Percentiles rank a stretch among this genome's conserved stretches.
phyloP scores from a whole-genome alignment of 257 asterid species.

The Solanum pennellii region DNA sequence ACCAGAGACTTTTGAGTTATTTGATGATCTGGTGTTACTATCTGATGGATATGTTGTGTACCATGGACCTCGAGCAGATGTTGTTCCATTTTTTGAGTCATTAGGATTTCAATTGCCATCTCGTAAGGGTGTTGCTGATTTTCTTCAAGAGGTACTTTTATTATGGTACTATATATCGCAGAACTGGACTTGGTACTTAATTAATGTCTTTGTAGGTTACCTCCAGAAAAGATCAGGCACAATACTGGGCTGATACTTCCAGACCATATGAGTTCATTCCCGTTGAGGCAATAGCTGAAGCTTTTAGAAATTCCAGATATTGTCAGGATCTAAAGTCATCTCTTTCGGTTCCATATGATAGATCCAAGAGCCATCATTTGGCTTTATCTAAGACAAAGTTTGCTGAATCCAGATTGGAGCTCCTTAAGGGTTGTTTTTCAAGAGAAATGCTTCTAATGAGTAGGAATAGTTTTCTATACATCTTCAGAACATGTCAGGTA shows the following conservation, averaged over 20 bases:
- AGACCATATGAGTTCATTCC: constrained; percentile 59
- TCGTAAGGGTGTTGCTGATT: constrained; percentile 82
- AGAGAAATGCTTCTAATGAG: constrained; percentile 67
- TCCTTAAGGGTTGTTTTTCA: constrained; percentile 58
- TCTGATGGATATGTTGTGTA: constrained; percentile 73
- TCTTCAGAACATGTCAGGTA: constrained; percentile 78
- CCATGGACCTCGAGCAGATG: constrained; percentile 65
- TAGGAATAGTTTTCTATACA: constrained; percentile 60
- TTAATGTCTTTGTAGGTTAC: constrained; percentile 38
- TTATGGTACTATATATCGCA: neutral
- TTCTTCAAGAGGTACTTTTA: constrained; percentile 69
- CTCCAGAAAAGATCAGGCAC: constrained; percentile 73
- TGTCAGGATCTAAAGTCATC: constrained; percentile 31
- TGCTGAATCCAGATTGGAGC: constrained; percentile 53
- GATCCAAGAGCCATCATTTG: constrained; percentile 46
- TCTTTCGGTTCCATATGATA: constrained; percentile 47
- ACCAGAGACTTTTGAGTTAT: constrained; percentile 80
- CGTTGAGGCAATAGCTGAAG: constrained; percentile 64
- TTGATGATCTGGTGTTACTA: constrained; percentile 74
- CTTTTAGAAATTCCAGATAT: constrained; percentile 45
- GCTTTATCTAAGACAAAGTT: constrained; percentile 53
- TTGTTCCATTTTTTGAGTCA: constrained; percentile 61
- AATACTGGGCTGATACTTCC: constrained; percentile 71
- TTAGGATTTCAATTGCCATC: constrained; percentile 78
- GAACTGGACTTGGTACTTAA: neutral